A percentile compares a stretch with the other conserved stretches of the same genome.
Conservation (phyloP, 805 yeast genomes). For the Hanseniaspora mollemarum region DNA sequence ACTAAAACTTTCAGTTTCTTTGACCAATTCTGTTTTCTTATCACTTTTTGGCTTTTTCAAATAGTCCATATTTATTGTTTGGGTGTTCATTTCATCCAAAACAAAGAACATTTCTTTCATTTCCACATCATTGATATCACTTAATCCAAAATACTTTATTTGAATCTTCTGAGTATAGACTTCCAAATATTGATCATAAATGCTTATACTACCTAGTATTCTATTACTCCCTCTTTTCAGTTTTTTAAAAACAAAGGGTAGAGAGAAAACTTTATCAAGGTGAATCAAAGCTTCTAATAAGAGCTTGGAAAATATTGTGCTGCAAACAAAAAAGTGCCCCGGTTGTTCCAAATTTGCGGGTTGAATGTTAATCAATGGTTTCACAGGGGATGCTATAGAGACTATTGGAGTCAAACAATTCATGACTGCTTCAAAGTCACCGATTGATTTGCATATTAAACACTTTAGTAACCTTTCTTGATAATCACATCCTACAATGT, state of each 20-base stretch:
- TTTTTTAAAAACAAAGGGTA: conserved; percentile 55
- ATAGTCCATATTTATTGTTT: not conserved
- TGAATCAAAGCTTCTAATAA: conserved; percentile 45
- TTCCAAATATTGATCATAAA: not conserved
- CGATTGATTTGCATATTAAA: not conserved
- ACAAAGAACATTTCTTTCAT: not conserved
- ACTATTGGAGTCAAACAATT: conserved; percentile 33
- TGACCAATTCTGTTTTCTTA: not conserved
- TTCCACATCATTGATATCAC: not conserved
- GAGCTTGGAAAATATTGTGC: conserved; percentile 54
- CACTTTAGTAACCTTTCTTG: not conserved
- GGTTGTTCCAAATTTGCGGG: conserved; percentile 85
- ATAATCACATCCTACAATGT: not conserved
- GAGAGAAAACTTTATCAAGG: conserved; percentile 45
- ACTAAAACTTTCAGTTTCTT: not conserved
- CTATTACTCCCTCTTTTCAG: conserved; percentile 68
- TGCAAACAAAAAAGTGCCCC: conserved; percentile 81
- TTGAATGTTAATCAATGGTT: conserved; percentile 78
- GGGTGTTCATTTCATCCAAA: not conserved
- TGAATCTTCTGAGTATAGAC: not conserved
- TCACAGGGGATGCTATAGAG: conserved; percentile 52
- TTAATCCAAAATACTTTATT: not conserved
- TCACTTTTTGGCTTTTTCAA: not conserved
- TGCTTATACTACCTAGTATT: conserved; percentile 38
- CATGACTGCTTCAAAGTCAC: not conserved